Evolutionary conservation across 1,139 yeast species (phyloP).

Genomic region (Sugiyamaella paludigena): DNA sequence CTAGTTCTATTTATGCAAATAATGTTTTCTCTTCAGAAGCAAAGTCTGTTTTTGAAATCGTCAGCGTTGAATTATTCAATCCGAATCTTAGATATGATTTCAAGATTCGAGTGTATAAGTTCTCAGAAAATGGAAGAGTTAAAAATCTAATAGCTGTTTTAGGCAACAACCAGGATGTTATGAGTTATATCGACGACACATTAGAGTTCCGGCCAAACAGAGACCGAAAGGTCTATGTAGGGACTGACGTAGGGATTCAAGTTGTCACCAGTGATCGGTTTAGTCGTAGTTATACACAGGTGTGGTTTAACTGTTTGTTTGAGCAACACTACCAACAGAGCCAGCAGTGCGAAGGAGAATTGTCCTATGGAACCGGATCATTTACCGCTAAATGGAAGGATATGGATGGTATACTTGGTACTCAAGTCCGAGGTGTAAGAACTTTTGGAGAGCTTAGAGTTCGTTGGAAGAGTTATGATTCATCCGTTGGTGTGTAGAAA

Average conservation of each 20-base stretch:
- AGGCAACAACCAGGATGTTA: no score
- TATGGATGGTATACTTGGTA: conserved; percentile 71
- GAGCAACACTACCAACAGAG: conserved; percentile 28
- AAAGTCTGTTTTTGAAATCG: no score
- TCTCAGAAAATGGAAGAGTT: background rate
- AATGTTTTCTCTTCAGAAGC: no score
- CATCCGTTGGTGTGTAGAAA: background rate
- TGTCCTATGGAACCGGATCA: conserved; percentile 20
- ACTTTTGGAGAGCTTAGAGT: conserved; percentile 51
- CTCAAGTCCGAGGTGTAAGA: conserved; percentile 50
- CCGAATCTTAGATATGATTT: background rate
- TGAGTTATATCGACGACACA: no score
- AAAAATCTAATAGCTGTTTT: no score
- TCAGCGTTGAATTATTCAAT: background rate
- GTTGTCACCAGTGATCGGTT: conserved; percentile 2
- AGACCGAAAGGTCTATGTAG: no score
- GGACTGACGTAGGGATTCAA: conserved; percentile 4
- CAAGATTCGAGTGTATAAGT: conserved; percentile 5
- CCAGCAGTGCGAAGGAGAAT: conserved; percentile 6
- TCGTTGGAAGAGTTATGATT: conserved; percentile 22
- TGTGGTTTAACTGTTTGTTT: conserved; percentile 40
- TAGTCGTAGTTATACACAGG: conserved; percentile 27
- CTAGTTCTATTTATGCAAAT: no score
- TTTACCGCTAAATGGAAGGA: conserved; percentile 50
- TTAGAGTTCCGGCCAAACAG: no score